Evolutionary conservation across 495 filamentous ascomycete species (phyloP), one percentile per base, ranked within the genome.

Genomic region (Podospora pseudoanserina): DNA sequence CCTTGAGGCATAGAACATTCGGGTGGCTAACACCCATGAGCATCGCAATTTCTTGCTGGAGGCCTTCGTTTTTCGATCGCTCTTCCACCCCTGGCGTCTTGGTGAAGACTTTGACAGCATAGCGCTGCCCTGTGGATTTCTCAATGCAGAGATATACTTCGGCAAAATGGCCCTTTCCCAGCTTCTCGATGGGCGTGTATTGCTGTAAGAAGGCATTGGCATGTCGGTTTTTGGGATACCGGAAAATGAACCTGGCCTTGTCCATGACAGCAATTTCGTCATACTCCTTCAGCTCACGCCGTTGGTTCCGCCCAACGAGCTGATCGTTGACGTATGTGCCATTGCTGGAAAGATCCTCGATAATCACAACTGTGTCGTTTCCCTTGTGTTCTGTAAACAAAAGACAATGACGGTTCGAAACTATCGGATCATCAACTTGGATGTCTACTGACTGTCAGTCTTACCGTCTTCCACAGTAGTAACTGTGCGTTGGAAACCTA

Each of bases 141-240:
- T 98, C 93, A 2, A 93, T 86, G 71, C 94, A 97, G 1, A 97
- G 81, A 74, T 94, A 96, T 15, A 99, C 96, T 11, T 93, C 92
- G 57, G 96, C 96, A 79, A 98, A 98, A 76, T 97, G 94, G 23
- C 96, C 96, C 77, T 96, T 97, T 67, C 96, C 96, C 16, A 99
- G 87, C 76, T 94, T 91, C 65, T 94, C 88, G 53, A 92, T 84
- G 16, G 94, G 85, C 13, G 86, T 89, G 75, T 95, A 99, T 71
- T 96, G 92, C 70, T 97, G 92, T 34, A 83, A 77, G 81, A 99
- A 99, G 2, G 82, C 88, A 73, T 89, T 92, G 27, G 89, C 87
- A 32, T 88, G 85, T 65, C 91, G 87, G 68, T 84, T 89, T 55
- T 87, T 87, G 18, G 96, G 93, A 71, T 98, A 97, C 26, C 91